Base-by-base conservation (phyloP, 176 grass and related monocot genomes). In the Ensete ventricosum region DNA sequence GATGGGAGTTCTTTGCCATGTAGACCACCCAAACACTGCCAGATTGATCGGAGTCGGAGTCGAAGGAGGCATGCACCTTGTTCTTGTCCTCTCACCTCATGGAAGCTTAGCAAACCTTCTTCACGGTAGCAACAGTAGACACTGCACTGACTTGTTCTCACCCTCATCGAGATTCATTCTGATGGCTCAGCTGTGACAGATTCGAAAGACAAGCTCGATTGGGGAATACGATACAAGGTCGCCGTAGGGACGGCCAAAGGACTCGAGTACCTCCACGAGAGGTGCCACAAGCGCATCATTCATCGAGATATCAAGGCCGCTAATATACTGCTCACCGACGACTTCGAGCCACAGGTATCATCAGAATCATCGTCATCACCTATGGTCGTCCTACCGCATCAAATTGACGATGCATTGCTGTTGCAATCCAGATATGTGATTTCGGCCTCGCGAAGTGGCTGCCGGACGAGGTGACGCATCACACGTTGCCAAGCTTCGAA, bases 361-460 rank as follows among this genome's bases (percentile, higher is more conserved):
- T 57, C 49, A 10, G 9, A 53, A 55, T n/a, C n/a, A n/a, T 0
- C 29, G 4, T 43, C 34, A 43, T 43, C 34, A 43, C 34, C 9
- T 62, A 62, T 22, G 3, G 51, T 73, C 50, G 9, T 26, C 52
- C 3, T 76, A 70, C 55, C 5, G 64, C 13, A 76, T 73, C 8
- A 53, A 14, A 79, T 50, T 63, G 9, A 63, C 7, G 5, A 23
- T 52, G 7, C 16, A 55, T 2, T 2, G 17, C 19, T 22, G 0
- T 67, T 11, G 4, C 55, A 12, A 63, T 69, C 73, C 79, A 91
- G 93, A 97, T 93, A 70, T 88, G 94, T 68, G 94, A 98, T 72
- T 98, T 98, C 65, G 94, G 94, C n/a, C 84, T 97, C 19, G 94
- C 94, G 0, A 81, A 86, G 72, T 91, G 94, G 90, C 74, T 97